Percentiles rank a stretch among this genome's conserved stretches.
Evolutionary conservation across 2,329 filamentous ascomycete species (phyloP).

Genomic region (Fusarium torulosum): DNA sequence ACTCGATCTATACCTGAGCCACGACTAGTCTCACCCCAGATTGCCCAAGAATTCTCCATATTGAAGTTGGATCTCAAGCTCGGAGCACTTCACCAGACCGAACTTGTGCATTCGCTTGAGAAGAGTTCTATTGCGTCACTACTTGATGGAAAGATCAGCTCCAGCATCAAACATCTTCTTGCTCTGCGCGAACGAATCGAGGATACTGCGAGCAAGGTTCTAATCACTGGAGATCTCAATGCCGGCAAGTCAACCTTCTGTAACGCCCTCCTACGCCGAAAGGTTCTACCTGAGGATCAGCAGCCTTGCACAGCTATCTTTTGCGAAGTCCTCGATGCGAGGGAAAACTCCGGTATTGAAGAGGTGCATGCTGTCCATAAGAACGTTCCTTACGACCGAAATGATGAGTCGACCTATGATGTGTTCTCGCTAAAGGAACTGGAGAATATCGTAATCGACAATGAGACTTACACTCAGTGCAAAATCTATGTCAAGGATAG

Average conservation of each 20-base stretch:
- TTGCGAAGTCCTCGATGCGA: constrained; percentile 93
- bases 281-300: constrained; percentile 95
- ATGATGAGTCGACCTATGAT: constrained; percentile 94
- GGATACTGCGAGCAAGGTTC: constrained; percentile 95
- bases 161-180: constrained; percentile 90
- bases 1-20: constrained; percentile 75
- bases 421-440: constrained; percentile 83
- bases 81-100: constrained; percentile 84
- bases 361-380: constrained; percentile 96
- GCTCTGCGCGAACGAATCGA: constrained; percentile 93
- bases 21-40: constrained; percentile 88
- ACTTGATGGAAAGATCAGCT: constrained; percentile 92
- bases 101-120: constrained; percentile 93
- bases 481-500: constrained; percentile 97
- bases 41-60: constrained; percentile 95
- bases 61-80: constrained; percentile 95
- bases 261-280: constrained; percentile 93
- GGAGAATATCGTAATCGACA: constrained; percentile 91
- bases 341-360: constrained; percentile 90
- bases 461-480: constrained; percentile 90
- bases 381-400: constrained; percentile 81
- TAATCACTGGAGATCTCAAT: constrained; percentile 96
- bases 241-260: constrained; percentile 99
- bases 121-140: constrained; percentile 91
- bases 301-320: constrained; percentile 99